Evolutionary conservation across 176 grass and related monocot species (phyloP).

Genomic region (Carex littledalei): DNA sequence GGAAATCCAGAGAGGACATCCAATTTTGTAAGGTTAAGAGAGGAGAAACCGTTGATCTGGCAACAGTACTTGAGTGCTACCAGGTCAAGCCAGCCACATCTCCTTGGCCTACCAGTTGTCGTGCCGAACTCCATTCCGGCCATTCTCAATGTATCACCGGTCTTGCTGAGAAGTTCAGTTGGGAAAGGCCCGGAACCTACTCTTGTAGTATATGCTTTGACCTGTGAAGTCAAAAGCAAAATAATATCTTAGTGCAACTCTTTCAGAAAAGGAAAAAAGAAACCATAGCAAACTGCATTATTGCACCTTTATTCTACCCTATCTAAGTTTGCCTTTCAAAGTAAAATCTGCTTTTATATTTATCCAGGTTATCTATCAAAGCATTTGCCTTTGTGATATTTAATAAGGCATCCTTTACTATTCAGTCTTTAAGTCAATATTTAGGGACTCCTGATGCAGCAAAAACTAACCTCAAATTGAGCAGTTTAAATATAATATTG

Average conservation of each 20-base stretch:
- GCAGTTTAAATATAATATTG: not conserved
- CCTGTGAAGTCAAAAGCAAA: conserved; percentile 30
- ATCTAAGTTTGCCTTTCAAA: not conserved
- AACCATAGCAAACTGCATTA: not conserved
- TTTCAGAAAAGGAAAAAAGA: not conserved
- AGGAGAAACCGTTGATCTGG: conserved; percentile 81
- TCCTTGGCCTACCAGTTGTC: conserved; percentile 72
- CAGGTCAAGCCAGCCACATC: conserved; percentile 94
- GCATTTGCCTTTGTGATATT: not conserved
- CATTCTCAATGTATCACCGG: conserved; percentile 54
- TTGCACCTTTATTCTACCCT: not conserved
- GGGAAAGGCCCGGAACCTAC: conserved; percentile 91
- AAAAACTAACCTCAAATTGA: not conserved
- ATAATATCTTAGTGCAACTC: not conserved
- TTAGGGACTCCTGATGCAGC: not conserved
- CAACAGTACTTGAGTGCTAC: conserved; percentile 78
- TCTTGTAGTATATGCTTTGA: conserved; percentile 92
- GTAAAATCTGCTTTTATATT: not conserved
- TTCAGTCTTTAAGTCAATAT: not conserved
- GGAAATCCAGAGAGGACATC: conserved; percentile 75
- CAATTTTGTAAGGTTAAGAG: conserved; percentile 88
- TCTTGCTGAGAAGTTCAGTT: conserved; percentile 64
- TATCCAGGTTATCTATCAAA: not conserved
- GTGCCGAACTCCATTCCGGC: conserved; percentile 92
- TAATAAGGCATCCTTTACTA: not conserved